phyloP scores from a whole-genome alignment of 78 protist genomes.

The Dictyostelium purpureum region DNA sequence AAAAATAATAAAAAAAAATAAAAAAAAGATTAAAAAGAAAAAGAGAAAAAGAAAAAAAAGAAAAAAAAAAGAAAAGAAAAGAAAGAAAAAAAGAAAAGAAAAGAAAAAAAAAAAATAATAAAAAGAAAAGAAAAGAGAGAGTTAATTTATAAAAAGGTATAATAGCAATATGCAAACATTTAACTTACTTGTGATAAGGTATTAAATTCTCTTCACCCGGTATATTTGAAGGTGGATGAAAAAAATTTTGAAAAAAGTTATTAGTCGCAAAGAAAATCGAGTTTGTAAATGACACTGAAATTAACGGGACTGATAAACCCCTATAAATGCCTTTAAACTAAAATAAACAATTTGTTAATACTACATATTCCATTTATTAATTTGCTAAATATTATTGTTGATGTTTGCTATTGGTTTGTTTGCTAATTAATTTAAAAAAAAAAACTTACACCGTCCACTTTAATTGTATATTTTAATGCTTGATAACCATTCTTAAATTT shows the following conservation, averaged over 20 bases:
- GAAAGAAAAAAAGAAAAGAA: background rate
- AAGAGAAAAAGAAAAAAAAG: background rate
- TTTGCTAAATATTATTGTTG: background rate
- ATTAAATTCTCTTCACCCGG: slow-evolving; percentile 1
- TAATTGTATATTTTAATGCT: slow-evolving; percentile 39
- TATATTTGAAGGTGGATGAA: slow-evolving; percentile 16
- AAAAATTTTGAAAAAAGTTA: slow-evolving; percentile 33
- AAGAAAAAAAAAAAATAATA: background rate
- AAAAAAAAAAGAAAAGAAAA: background rate
- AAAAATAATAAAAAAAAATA: background rate
- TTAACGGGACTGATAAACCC: slow-evolving; percentile 58
- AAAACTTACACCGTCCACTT: slow-evolving; percentile 60
- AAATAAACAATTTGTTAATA: background rate
- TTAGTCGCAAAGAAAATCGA: slow-evolving; percentile 60
- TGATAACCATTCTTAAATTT: slow-evolving; percentile 64
- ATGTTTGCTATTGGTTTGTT: background rate
- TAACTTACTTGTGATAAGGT: slow-evolving; percentile 53
- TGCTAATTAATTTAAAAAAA: background rate
- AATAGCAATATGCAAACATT: background rate
- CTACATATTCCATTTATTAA: background rate
- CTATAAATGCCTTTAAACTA: slow-evolving; percentile 53
- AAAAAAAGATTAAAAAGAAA: background rate
- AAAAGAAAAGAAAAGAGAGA: background rate
- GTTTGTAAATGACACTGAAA: slow-evolving; percentile 43
- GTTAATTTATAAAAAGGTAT: background rate